phyloP scores from a whole-genome alignment of 1,139 yeast species.

The Tardiomyces depauwii region DNA sequence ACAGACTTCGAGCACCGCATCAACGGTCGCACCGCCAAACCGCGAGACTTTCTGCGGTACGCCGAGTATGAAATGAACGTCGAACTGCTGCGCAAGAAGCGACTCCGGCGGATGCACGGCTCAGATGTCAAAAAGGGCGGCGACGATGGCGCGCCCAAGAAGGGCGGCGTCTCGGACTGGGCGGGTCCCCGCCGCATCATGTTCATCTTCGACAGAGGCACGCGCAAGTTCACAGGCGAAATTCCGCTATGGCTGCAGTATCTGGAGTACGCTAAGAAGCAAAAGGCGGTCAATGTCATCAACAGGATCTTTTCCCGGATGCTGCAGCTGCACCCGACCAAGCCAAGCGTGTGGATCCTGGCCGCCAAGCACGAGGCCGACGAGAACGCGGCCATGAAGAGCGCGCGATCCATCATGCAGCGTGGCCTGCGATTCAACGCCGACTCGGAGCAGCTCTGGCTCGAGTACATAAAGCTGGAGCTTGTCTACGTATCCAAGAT shows the following conservation, averaged over 20 bases:
- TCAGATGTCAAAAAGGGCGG: slow-evolving; percentile 32
- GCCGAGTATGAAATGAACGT: slow-evolving; percentile 73
- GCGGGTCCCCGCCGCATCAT: slow-evolving; percentile 75
- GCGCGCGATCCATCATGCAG: slow-evolving; percentile 80
- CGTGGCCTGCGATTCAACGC: slow-evolving; percentile 76
- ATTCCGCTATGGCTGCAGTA: slow-evolving; percentile 70
- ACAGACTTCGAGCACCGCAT: slow-evolving; percentile 93
- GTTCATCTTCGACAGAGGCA: slow-evolving; percentile 77
- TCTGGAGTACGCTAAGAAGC: slow-evolving; percentile 58
- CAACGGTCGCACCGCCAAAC: slow-evolving; percentile 70
- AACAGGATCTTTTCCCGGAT: slow-evolving; percentile 71
- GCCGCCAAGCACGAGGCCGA: slow-evolving; percentile 95
- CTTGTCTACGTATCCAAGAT: slow-evolving; percentile 75
- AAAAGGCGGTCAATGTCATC: slow-evolving; percentile 69
- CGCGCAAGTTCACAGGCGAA: slow-evolving; percentile 69
- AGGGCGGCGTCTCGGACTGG: slow-evolving; percentile 55
- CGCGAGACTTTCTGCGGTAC: slow-evolving; percentile 69
- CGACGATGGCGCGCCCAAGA: slow-evolving; percentile 18
- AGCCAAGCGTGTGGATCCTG: slow-evolving; percentile 83
- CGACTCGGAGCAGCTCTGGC: slow-evolving; percentile 65
- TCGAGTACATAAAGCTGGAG: slow-evolving; percentile 80
- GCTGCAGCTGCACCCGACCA: slow-evolving; percentile 82
- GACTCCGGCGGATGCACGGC: slow-evolving; percentile 44
- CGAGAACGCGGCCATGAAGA: slow-evolving; percentile 75
- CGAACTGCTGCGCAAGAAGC: slow-evolving; percentile 65